Evolutionary conservation across 2,329 filamentous ascomycete species (phyloP).

Genomic region (Alternaria triticimaculans): DNA sequence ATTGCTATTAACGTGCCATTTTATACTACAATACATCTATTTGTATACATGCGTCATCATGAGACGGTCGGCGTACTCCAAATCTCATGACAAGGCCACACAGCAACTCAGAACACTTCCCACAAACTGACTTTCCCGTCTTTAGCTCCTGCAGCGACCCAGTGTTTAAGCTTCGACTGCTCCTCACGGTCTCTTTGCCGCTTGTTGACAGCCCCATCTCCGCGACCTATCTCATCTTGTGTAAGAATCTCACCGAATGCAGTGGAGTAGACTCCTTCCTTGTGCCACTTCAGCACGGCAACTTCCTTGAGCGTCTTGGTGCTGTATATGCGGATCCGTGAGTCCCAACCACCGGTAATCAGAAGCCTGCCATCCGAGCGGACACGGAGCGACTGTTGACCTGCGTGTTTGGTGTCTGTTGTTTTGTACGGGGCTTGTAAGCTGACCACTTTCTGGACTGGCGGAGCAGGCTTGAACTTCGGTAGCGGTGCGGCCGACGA

Average conservation of each 20-base stretch:
- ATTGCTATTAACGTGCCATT: neutral
- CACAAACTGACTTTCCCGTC: constrained; percentile 95
- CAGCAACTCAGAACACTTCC: constrained; percentile 74
- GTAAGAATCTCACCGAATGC: constrained; percentile 66
- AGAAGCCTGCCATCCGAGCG: constrained; percentile 83
- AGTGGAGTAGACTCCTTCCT: constrained; percentile 82
- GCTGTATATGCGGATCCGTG: constrained; percentile 80
- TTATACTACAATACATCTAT: neutral
- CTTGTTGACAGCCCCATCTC: neutral
- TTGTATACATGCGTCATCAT: neutral
- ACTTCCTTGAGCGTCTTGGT: constrained; percentile 81
- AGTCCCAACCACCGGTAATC: constrained; percentile 93
- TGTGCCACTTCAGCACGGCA: constrained; percentile 94
- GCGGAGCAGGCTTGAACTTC: constrained; percentile 11
- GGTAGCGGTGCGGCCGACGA: constrained; percentile 15
- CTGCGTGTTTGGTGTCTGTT: constrained; percentile 83
- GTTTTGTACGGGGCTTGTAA: constrained; percentile 61
- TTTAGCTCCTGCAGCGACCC: constrained; percentile 89
- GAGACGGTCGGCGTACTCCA: neutral
- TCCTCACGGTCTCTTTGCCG: constrained; percentile 41
- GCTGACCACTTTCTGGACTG: constrained; percentile 5
- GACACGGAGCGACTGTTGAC: constrained; percentile 81
- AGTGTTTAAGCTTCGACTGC: constrained; percentile 76
- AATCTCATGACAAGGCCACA: neutral
- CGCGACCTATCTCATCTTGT: constrained; percentile 1